These are phyloP conservation scores for Trichosporon sp. DNA, from an alignment of 1,284 basidiomycete species.

Conservation along the genomic window DNA sequence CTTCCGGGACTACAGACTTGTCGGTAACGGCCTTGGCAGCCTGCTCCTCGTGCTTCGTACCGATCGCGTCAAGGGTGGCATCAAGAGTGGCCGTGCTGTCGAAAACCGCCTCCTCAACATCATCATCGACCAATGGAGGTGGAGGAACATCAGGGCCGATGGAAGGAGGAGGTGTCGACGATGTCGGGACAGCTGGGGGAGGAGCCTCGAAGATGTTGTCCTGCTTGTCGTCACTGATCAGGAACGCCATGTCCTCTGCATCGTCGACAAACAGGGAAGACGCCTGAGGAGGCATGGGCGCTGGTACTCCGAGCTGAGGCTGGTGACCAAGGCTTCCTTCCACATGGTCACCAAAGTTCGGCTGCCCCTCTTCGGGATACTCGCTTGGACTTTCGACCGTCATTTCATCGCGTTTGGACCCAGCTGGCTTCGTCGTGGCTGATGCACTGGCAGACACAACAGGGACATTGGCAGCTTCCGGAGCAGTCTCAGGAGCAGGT, in stretches of 20 bases:
- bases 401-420: not conserved
- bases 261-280: constrained; percentile 26
- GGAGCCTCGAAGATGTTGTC: constrained; percentile 21
- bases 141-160: not conserved
- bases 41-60: constrained; percentile 15
- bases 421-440: not conserved
- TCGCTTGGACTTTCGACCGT: not conserved
- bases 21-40: not conserved
- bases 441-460: not conserved
- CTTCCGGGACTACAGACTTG: not conserved
- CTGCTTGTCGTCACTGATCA: constrained; percentile 18
- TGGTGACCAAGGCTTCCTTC: not conserved
- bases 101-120: constrained; percentile 26
- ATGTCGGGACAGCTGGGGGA: constrained; percentile 1
- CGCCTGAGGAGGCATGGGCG: constrained; percentile 26
- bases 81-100: constrained; percentile 26
- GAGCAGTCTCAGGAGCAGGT: not conserved
- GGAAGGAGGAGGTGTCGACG: constrained; percentile 6
- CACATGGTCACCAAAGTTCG: constrained; percentile 27
- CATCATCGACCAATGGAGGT: constrained; percentile 19
- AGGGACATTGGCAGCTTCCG: not conserved
- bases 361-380: constrained; percentile 22
- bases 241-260: constrained; percentile 23
- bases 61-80: constrained; percentile 17
- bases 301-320: constrained; percentile 21